phyloP scores from a whole-genome alignment of 108 stramenopile species.

The Pelagomonas calceolata region DNA sequence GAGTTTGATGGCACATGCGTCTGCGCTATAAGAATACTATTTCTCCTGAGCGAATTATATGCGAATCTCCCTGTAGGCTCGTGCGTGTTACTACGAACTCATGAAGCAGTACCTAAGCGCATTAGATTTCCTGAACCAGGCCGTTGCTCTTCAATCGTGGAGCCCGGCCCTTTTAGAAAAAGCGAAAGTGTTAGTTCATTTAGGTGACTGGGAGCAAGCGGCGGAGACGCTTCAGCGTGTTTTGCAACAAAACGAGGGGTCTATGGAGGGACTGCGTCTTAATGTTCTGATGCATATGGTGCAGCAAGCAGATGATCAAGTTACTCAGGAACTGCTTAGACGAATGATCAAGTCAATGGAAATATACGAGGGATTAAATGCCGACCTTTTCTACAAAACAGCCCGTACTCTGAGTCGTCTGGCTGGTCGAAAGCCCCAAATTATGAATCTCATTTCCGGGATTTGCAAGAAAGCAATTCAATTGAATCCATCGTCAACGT shows the following conservation, averaged over 20 bases:
- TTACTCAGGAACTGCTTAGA: slow-evolving; percentile 12
- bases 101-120: neutral
- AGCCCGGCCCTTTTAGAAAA: slow-evolving; percentile 40
- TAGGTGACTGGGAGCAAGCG: slow-evolving; percentile 44
- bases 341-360: slow-evolving; percentile 22
- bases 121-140: slow-evolving; percentile 25
- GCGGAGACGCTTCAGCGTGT: slow-evolving; percentile 20
- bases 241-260: slow-evolving; percentile 4
- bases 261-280: slow-evolving; percentile 17
- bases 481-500: neutral
- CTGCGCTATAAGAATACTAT: no score
- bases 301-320: slow-evolving; percentile 7
- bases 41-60: no score
- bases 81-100: neutral
- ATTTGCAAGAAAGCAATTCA: slow-evolving; percentile 20
- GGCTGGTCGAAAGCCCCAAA: slow-evolving; percentile 14
- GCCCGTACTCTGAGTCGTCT: slow-evolving; percentile 28
- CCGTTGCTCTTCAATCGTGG: slow-evolving; percentile 30
- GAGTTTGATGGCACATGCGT: slow-evolving; percentile 28
- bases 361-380: slow-evolving; percentile 26
- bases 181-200: slow-evolving; percentile 23
- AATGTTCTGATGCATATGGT: slow-evolving; percentile 11
- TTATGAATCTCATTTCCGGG: slow-evolving; percentile 28
- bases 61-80: neutral
- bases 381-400: slow-evolving; percentile 14